Percentiles rank a stretch among this genome's conserved stretches.
phyloP scores from a whole-genome alignment of 768 basidiomycete species.

The Suillus bovinus region DNA sequence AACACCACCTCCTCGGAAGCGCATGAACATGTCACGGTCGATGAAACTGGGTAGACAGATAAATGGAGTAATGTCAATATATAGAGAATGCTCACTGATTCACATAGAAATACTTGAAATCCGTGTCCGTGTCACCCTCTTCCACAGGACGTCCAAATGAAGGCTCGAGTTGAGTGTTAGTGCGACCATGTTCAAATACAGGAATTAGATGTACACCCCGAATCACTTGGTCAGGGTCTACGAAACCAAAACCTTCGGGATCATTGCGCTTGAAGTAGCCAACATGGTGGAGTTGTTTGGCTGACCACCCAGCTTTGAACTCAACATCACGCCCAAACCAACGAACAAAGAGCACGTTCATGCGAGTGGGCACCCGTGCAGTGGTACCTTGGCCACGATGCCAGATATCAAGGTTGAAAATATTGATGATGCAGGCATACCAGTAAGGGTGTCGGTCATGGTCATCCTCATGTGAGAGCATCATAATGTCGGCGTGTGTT shows the following conservation, averaged over 20 bases:
- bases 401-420: slow-evolving; percentile 24
- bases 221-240: slow-evolving; percentile 42
- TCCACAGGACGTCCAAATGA: slow-evolving; percentile 5
- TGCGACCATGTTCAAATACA: slow-evolving; percentile 30
- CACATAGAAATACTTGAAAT: slow-evolving; percentile 34
- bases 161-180: slow-evolving; percentile 14
- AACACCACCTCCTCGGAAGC: slow-evolving; percentile 31
- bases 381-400: slow-evolving; percentile 2
- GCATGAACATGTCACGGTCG: slow-evolving; percentile 35
- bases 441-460: slow-evolving; percentile 7
- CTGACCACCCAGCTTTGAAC: slow-evolving; percentile 27
- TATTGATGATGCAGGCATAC: slow-evolving; percentile 24
- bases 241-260: slow-evolving; percentile 42
- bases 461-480: slow-evolving; percentile 25
- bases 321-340: slow-evolving; percentile 35
- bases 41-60: slow-evolving; percentile 31
- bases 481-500: slow-evolving; percentile 34
- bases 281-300: slow-evolving; percentile 36
- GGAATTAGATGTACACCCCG: slow-evolving; percentile 44
- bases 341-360: slow-evolving; percentile 44
- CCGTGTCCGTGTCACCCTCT: slow-evolving; percentile 30
- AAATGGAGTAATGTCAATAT: neutral
- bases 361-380: slow-evolving; percentile 6
- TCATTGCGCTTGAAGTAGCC: slow-evolving; percentile 35
- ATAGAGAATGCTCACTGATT: slow-evolving; percentile 27